These are phyloP conservation scores for Castanea crenata DNA, from an alignment of 306 rosid species.

Conservation along the genomic window DNA sequence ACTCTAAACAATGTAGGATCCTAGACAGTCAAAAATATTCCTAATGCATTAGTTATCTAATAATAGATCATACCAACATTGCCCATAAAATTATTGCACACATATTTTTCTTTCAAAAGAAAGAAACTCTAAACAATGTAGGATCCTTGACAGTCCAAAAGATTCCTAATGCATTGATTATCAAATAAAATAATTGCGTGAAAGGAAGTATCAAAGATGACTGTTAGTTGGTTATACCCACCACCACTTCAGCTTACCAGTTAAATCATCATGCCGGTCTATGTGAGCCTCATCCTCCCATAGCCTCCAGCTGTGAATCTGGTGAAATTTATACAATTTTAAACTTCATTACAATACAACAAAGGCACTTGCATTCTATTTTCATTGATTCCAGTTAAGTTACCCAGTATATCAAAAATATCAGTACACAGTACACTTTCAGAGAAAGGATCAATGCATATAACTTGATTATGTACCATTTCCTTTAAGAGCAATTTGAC, in stretches of 20 bases:
- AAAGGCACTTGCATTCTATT: background rate
- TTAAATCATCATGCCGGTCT: constrained; percentile 58
- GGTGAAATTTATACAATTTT: constrained; percentile 38
- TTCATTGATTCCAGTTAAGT: background rate
- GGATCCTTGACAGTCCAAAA: background rate
- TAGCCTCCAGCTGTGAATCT: constrained; percentile 94
- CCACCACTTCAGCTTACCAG: constrained; percentile 45
- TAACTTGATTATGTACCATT: background rate
- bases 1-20: background rate
- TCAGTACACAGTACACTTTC: background rate
- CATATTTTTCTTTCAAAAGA: background rate
- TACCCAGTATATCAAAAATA: background rate
- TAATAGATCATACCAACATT: background rate
- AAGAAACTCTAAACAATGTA: background rate
- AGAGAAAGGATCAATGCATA: background rate
- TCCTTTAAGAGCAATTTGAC: background rate
- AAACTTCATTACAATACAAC: constrained; percentile 16
- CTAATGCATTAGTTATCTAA: background rate
- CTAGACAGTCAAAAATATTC: background rate
- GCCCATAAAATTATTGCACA: background rate
- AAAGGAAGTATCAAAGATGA: background rate
- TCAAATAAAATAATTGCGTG: background rate
- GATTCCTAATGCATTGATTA: background rate
- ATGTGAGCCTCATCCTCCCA: constrained; percentile 93
- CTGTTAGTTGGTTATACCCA: background rate